Evolutionary conservation across 1,284 basidiomycete genomes (phyloP).

Genomic region (Termitomyces sp.): DNA sequence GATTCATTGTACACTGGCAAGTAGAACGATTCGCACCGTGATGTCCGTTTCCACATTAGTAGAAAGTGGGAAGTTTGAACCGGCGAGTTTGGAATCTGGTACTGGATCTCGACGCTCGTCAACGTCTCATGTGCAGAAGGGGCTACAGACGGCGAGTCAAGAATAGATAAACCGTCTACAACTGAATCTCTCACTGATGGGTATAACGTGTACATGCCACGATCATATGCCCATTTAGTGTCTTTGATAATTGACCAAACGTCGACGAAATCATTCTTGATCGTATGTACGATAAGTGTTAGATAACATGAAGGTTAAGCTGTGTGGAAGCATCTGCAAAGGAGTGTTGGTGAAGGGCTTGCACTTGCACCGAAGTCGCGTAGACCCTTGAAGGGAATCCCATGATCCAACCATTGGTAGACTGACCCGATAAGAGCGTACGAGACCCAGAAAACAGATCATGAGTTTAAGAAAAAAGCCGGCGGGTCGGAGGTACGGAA

Average conservation of each 20-base stretch:
- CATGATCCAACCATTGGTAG: background rate
- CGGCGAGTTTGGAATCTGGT: slow-evolving; percentile 12
- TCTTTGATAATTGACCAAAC: background rate
- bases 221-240: slow-evolving; percentile 13
- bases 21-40: slow-evolving; percentile 15
- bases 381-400: background rate
- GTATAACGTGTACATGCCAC: slow-evolving; percentile 18
- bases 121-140: slow-evolving; percentile 16
- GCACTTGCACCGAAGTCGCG: background rate
- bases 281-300: background rate
- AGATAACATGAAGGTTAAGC: background rate
- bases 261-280: background rate
- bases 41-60: slow-evolving; percentile 17
- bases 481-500: slow-evolving; percentile 2
- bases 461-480: background rate
- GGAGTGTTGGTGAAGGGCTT: background rate
- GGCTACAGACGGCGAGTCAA: slow-evolving; percentile 17
- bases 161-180: slow-evolving; percentile 18
- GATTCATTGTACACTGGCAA: slow-evolving; percentile 15
- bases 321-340: background rate
- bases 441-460: slow-evolving; percentile 5
- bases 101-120: slow-evolving; percentile 11
- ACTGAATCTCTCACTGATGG: slow-evolving; percentile 16
- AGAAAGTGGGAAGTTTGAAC: slow-evolving; percentile 8
- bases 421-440: slow-evolving; percentile 1